phyloP scores from a whole-genome alignment of 805 yeast species.

The Kodamaea hsintzibuensis region DNA sequence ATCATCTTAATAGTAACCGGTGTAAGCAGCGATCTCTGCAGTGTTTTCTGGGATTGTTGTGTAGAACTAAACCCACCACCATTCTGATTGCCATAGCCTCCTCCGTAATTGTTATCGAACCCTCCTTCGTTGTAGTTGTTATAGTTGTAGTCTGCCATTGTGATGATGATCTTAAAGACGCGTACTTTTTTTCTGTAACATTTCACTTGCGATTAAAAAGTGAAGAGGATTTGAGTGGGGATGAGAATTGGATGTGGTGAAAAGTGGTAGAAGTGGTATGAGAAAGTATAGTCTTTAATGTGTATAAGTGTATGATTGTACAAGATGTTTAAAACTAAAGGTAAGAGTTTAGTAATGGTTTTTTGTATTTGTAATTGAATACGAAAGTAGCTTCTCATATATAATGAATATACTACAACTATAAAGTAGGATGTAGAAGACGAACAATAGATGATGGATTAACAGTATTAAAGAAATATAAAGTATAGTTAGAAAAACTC shows the following conservation, averaged over 20 bases:
- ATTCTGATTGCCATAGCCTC: constrained; percentile 18
- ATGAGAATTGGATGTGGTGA: not conserved
- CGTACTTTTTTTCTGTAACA: not conserved
- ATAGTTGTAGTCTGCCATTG: constrained; percentile 9
- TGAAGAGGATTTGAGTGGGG: not conserved
- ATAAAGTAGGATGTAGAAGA: too few relatives aligned
- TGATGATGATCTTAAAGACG: not conserved
- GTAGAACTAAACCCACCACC: constrained; percentile 25
- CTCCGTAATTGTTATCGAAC: constrained; percentile 7
- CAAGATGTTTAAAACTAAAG: too few relatives aligned
- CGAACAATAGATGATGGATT: too few relatives aligned
- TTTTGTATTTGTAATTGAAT: too few relatives aligned
- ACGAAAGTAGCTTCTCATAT: too few relatives aligned
- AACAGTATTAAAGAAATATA: too few relatives aligned
- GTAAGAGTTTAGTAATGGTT: too few relatives aligned
- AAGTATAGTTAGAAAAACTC: too few relatives aligned
- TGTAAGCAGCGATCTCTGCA: constrained; percentile 27
- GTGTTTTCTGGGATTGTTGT: constrained; percentile 22
- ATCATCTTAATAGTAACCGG: constrained; percentile 80
- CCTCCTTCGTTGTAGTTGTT: constrained; percentile 10
- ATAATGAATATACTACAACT: too few relatives aligned
- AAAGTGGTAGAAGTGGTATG: not conserved
- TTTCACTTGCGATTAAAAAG: not conserved
- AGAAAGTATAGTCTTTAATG: too few relatives aligned
- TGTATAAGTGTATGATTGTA: too few relatives aligned